Evolutionary conservation across 306 rosid species (phyloP), one percentile per base, ranked within the genome.

Genomic region (Vigna hirtella): DNA sequence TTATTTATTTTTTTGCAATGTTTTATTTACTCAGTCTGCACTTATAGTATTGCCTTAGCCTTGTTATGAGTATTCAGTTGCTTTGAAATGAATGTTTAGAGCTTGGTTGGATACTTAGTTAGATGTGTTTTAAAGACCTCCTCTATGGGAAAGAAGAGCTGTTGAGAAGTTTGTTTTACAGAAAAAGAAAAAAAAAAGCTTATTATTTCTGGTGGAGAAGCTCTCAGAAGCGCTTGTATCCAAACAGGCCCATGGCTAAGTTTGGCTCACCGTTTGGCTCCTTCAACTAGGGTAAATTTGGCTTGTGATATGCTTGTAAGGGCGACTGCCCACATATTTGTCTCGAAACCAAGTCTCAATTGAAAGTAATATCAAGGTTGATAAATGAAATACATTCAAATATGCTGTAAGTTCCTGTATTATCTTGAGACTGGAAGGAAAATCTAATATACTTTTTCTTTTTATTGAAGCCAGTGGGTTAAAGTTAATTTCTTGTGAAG

Each of bases 401-500:
- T 52, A 17, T 52, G 5, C 12, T 2, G 26, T 50, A 59, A 17
- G 50, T 67, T 45, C 66, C 1, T 22, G 13, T 45, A 7, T 12
- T 66, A 32, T 74, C 43, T 34, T 48, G 43, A 28, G 72, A 14
- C 42, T 17, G 6, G 24, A 17, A 26, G 13, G 74, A 16, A 18
- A 18, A 50, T 52, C 30, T 16, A 12, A 56, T 49, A 42, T 13
- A 36, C 5, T 17, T 59, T 58, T 47, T 18, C 12, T 32, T 32
- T 47, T 77, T 11, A 28, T 72, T 56, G 63, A 71, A 45, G 4
- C 51, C 45, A 24, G 28, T 14, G 49, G 48, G 50, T 14, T 52
- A 17, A 68, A 20, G 45, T 77, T 34, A 18, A 34, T 68, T 68
- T 78, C 68, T 22, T 30, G 2, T 63, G 63, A 68, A 66, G 56